phyloP scores from a whole-genome alignment of 345 rosid species.

The Salix caprea region DNA sequence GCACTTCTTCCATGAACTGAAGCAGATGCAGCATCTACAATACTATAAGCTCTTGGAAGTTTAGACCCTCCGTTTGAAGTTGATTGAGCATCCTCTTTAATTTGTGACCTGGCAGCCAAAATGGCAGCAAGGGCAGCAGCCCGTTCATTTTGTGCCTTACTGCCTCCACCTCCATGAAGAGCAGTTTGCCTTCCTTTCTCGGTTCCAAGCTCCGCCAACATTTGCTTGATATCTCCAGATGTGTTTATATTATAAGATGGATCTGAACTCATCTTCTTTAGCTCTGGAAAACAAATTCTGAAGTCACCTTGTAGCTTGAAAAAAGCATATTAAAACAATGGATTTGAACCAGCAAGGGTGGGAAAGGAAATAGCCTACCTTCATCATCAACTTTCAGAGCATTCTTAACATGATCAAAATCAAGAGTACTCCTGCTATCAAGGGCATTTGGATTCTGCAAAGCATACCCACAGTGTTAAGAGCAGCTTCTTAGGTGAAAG shows the following conservation, averaged over 20 bases:
- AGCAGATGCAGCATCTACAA: slow-evolving; percentile 98
- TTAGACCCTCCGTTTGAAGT: slow-evolving; percentile 29
- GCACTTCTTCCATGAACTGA: slow-evolving; percentile 96
- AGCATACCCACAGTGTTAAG: slow-evolving; percentile 9
- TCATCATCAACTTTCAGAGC: slow-evolving; percentile 76
- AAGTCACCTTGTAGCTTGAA: slow-evolving; percentile 6
- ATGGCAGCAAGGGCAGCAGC: slow-evolving; percentile 86
- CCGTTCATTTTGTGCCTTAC: slow-evolving; percentile 87
- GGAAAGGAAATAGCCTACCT: slow-evolving; percentile 39
- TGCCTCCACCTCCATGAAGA: slow-evolving; percentile 91
- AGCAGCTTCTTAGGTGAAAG: not conserved
- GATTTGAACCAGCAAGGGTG: slow-evolving; percentile 8
- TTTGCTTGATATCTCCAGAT: slow-evolving; percentile 78
- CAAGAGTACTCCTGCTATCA: slow-evolving; percentile 58
- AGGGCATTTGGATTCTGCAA: slow-evolving; percentile 78
- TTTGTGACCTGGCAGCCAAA: slow-evolving; percentile 72
- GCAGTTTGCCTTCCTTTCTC: slow-evolving; percentile 83
- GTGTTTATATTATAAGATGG: slow-evolving; percentile 71
- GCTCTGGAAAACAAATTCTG: slow-evolving; percentile 36
- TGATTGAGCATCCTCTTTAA: slow-evolving; percentile 57
- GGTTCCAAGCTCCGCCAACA: slow-evolving; percentile 88
- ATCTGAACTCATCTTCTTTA: slow-evolving; percentile 62
- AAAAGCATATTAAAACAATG: not conserved
- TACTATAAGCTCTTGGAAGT: slow-evolving; percentile 51
- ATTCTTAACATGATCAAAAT: slow-evolving; percentile 86